Percentiles rank a stretch among this genome's conserved stretches.
Evolutionary conservation across 768 basidiomycete genomes (phyloP).

Genomic region (Leccinum truebloodii): DNA sequence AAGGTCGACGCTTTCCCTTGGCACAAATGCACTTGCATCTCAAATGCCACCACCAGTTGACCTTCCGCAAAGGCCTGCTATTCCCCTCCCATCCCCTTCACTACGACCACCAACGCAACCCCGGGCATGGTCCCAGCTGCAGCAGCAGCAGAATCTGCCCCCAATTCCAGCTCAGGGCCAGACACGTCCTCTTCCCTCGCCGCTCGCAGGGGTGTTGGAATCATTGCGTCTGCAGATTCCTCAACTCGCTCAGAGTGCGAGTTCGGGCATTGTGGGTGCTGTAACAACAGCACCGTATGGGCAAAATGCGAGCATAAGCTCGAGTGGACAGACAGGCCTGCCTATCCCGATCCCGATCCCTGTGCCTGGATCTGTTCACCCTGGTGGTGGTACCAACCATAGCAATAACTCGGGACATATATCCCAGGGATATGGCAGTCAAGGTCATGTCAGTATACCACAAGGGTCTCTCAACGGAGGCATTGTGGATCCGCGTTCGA

Average conservation of each 20-base stretch:
- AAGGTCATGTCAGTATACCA: slow-evolving; percentile 2
- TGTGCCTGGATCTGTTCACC: neutral
- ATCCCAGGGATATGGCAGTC: slow-evolving; percentile 9
- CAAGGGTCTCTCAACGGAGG: slow-evolving; percentile 7
- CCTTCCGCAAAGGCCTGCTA: slow-evolving; percentile 2
- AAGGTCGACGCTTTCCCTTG: neutral
- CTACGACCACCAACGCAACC: neutral
- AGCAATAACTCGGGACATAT: neutral
- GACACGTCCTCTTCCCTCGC: neutral
- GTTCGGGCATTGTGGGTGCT: slow-evolving; percentile 1
- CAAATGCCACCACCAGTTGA: neutral
- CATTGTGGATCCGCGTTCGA: neutral
- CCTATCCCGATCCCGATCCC: neutral
- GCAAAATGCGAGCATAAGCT: slow-evolving; percentile 2
- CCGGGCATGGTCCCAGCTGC: neutral
- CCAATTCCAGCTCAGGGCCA: slow-evolving; percentile 7
- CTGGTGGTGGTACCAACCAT: neutral
- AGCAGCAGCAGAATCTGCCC: slow-evolving; percentile 1
- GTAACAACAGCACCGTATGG: neutral
- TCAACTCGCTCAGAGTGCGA: slow-evolving; percentile 11
- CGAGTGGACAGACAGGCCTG: neutral
- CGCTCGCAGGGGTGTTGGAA: slow-evolving; percentile 19
- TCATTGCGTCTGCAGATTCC: slow-evolving; percentile 18
- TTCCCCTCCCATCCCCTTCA: neutral
- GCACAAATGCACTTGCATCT: neutral